Evolutionary conservation across 2,329 filamentous ascomycete species (phyloP).

Genomic region (Clarireedia monteithiana): DNA sequence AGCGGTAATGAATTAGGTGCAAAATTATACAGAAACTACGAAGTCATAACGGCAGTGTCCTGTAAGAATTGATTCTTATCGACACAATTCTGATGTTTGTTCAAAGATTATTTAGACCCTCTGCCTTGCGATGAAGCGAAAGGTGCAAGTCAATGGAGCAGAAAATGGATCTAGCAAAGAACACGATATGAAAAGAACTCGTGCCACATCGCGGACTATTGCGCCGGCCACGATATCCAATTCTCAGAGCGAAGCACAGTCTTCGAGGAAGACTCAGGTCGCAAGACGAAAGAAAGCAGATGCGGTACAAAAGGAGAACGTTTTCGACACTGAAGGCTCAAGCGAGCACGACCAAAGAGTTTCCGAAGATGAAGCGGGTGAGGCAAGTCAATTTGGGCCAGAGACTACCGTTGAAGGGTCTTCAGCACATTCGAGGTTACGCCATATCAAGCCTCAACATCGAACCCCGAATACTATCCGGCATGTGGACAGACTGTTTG

Average conservation of each 20-base stretch:
- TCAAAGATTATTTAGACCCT: not conserved
- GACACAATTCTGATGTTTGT: not conserved
- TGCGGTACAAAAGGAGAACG: not conserved
- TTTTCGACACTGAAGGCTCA: not conserved
- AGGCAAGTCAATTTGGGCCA: not conserved
- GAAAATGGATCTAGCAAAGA: conserved; percentile 10
- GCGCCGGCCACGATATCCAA: not conserved
- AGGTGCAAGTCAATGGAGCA: conserved; percentile 10
- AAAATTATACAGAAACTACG: too few relatives aligned
- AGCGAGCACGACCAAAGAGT: not conserved
- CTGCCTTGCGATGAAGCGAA: conserved; percentile 16
- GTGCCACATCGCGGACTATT: conserved; percentile 2
- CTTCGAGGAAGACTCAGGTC: not conserved
- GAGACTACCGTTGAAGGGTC: not conserved
- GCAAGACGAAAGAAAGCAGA: not conserved
- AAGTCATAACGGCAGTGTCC: not conserved
- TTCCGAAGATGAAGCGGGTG: not conserved
- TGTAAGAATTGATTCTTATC: not conserved
- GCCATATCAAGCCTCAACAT: conserved; percentile 5
- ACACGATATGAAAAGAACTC: conserved; percentile 12
- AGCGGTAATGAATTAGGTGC: too few relatives aligned
- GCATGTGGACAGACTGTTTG: conserved; percentile 23
- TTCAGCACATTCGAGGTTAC: not conserved
- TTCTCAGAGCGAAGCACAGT: not conserved
- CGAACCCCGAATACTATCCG: conserved; percentile 17